These are phyloP conservation scores for Solanum habrochaites DNA, from an alignment of 257 asterid species.

Conservation along the genomic window DNA sequence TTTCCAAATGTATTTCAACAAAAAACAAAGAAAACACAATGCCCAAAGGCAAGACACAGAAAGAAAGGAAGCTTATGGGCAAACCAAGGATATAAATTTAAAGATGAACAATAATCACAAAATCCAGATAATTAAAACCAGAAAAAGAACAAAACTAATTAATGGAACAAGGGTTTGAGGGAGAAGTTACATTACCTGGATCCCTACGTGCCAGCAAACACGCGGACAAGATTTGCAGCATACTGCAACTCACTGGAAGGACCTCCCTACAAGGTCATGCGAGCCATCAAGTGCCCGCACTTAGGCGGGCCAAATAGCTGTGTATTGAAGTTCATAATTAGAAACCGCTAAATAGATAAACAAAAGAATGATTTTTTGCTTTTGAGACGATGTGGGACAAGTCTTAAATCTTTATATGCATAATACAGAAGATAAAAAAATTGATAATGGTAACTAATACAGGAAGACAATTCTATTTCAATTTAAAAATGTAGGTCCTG, in stretches of 20 bases:
- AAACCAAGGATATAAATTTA: neutral
- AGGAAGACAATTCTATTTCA: neutral
- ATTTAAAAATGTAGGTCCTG: neutral
- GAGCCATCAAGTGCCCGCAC: neutral
- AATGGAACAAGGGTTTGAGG: neutral
- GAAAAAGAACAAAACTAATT: neutral
- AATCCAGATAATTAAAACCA: neutral
- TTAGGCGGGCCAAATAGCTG: neutral
- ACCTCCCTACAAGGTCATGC: neutral
- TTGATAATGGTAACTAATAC: neutral
- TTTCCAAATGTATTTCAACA: neutral
- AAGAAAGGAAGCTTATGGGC: neutral
- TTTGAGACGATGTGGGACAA: neutral
- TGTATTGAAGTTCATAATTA: neutral
- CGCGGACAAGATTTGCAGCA: neutral
- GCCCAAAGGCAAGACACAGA: neutral
- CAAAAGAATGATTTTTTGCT: neutral
- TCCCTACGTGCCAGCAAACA: neutral
- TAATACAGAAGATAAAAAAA: neutral
- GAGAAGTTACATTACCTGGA: neutral
- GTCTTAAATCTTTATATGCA: neutral
- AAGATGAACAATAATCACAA: neutral
- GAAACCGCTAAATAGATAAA: neutral
- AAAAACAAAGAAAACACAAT: neutral
- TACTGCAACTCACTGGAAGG: neutral